Conservation (phyloP, 208 protist genomes). For the Wallacemonas sp. region DNA sequence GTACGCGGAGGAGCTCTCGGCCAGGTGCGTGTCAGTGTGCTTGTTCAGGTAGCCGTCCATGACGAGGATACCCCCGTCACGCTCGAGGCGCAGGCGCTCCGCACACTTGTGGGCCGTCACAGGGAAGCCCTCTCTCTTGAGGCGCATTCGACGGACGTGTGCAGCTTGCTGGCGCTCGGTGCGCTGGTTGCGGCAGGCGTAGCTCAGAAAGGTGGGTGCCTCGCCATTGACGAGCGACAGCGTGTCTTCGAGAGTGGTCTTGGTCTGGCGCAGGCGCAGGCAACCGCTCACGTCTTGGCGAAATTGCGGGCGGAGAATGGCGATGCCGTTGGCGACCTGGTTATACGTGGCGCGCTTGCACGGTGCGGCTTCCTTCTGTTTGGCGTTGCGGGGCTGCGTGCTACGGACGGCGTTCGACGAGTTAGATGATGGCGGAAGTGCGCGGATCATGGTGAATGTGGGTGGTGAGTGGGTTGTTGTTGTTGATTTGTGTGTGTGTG, state of each 20-base stretch:
- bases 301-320: neutral
- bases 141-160: neutral
- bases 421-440: too few species aligned
- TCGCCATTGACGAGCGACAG: conserved; percentile 1
- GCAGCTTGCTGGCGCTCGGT: neutral
- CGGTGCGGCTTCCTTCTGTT: neutral
- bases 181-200: neutral
- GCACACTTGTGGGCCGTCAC: neutral
- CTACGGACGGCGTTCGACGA: neutral
- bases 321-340: conserved; percentile 1
- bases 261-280: neutral
- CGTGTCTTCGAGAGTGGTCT: neutral
- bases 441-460: too few species aligned
- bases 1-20: neutral
- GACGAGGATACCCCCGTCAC: conserved; percentile 19
- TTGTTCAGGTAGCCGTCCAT: conserved; percentile 29
- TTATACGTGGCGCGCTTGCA: neutral
- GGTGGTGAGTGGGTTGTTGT: too few species aligned
- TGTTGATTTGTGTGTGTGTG: too few species aligned
- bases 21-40: conserved; percentile 21
- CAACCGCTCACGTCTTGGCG: neutral
- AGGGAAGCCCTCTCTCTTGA: neutral
- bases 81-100: conserved; percentile 3
- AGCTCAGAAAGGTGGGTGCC: neutral
- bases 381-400: neutral